A percentile compares a stretch with the other conserved stretches of the same genome.
Conservation (phyloP, 164 flowering plant genomes). For the Saururus chinensis region DNA sequence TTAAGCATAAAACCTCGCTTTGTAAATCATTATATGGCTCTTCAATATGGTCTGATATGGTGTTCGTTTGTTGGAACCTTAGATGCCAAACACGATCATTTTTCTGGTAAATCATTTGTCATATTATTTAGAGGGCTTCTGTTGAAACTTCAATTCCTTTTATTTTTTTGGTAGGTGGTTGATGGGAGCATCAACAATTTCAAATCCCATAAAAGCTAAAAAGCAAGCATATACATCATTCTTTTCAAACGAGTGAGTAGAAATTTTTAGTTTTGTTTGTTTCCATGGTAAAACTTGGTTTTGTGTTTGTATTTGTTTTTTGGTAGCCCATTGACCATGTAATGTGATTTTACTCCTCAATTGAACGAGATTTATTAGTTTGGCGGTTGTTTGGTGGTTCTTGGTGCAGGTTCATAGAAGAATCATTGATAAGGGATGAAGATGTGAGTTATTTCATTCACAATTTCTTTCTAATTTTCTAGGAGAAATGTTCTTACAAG, state of each 20-base stretch:
- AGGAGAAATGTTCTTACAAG: slow-evolving; percentile 19
- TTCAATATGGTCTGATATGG: neutral
- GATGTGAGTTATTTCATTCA: slow-evolving; percentile 43
- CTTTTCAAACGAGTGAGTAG: slow-evolving; percentile 6
- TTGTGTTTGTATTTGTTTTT: no score
- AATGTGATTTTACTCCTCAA: no score
- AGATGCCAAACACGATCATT: neutral
- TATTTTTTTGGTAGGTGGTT: slow-evolving; percentile 14
- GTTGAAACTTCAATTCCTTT: neutral
- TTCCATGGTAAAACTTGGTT: no score
- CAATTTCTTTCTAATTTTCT: slow-evolving; percentile 31
- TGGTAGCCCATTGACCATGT: no score
- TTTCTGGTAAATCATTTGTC: neutral
- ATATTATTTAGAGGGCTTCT: neutral
- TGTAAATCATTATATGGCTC: no score
- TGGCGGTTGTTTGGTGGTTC: slow-evolving; percentile 1
- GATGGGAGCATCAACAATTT: slow-evolving; percentile 10
- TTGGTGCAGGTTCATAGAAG: slow-evolving; percentile 33
- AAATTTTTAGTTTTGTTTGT: neutral
- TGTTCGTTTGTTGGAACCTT: neutral
- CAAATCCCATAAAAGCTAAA: neutral
- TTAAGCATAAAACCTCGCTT: neutral
- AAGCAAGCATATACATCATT: slow-evolving; percentile 3
- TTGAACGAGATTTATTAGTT: no score
- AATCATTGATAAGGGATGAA: slow-evolving; percentile 57